Evolutionary conservation across 345 rosid species (phyloP), one percentile per base, ranked within the genome.

Genomic region (Firmiana major): DNA sequence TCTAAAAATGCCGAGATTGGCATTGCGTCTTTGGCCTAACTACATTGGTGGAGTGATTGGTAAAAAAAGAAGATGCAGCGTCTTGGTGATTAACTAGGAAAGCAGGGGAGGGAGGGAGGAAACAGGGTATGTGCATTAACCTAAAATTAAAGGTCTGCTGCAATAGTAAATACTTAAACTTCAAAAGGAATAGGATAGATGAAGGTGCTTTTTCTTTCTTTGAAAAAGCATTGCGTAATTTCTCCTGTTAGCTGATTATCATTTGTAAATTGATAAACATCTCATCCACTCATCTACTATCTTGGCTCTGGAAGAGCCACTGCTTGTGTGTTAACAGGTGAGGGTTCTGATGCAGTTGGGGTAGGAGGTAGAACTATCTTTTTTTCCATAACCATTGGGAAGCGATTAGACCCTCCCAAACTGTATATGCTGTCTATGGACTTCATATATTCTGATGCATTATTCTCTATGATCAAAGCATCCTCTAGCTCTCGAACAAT

Each of bases 361-460:
- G 85, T 80, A 19, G 82, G 75, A 22, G 81, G 83, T 67, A 85
- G 28, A 60, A 64, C 58, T n/a, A 63, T 81, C 84, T 84, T 89
- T 68, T 83, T 87, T 38, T 87, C 90, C 0, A 75, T 69, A 63
- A 79, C 78, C 19, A 84, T 83, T 2, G 92, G 83, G 86, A 63
- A 88, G 65, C 88, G 86, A 74, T 86, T 86, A 13, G 94, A 91
- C 19, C 87, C 89, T 75, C 87, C 85, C 64, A 84, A 60, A 75
- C 86, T 85, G 78, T 84, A 88, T 12, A 88, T 68, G 85, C 91
- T 91, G 86, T 91, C 91, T 26, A 88, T 84, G 77, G 94, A 91
- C 81, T 79, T 88, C 90, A 91, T 85, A 71, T 89, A 89, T 76
- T 91, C 91, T 0, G 92, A 91, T 34, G 91, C 94, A 80, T 90